Conservation (phyloP, 768 basidiomycete genomes). For the Boletus tomentosulus region DNA sequence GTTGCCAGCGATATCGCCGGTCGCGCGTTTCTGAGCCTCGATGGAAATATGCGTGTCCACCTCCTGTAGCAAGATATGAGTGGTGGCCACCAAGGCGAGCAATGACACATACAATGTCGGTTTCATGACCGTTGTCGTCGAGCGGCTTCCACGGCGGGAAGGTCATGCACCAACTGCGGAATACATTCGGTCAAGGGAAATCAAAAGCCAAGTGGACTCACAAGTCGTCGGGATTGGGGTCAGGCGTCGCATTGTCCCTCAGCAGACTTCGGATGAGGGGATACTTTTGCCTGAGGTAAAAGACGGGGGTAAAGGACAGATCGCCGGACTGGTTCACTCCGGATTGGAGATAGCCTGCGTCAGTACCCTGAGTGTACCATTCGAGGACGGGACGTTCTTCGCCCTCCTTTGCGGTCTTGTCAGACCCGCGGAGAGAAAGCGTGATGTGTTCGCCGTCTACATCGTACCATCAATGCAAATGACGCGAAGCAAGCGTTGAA, state of each 20-base stretch:
- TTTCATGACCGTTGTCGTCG: conserved; percentile 6
- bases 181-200: not conserved
- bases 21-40: not conserved
- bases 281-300: conserved; percentile 8
- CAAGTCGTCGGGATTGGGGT: conserved; percentile 10
- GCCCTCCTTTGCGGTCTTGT: not conserved
- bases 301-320: conserved; percentile 4
- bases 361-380: conserved; percentile 7
- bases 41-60: not conserved
- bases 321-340: conserved; percentile 1
- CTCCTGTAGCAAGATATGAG: not conserved
- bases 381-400: not conserved
- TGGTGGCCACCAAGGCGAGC: not conserved
- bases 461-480: not conserved
- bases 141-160: conserved; percentile 12
- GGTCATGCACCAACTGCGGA: conserved; percentile 9
- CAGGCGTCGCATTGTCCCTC: conserved; percentile 8
- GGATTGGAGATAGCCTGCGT: not conserved
- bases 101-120: not conserved
- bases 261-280: conserved; percentile 8
- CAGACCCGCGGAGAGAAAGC: conserved; percentile 7
- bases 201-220: not conserved
- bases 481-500: not conserved
- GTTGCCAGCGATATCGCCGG: conserved; percentile 1
- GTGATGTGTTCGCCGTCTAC: conserved; percentile 8